phyloP scores from a whole-genome alignment of 1,284 basidiomycete species.

The Mrakiaceae sp. region DNA sequence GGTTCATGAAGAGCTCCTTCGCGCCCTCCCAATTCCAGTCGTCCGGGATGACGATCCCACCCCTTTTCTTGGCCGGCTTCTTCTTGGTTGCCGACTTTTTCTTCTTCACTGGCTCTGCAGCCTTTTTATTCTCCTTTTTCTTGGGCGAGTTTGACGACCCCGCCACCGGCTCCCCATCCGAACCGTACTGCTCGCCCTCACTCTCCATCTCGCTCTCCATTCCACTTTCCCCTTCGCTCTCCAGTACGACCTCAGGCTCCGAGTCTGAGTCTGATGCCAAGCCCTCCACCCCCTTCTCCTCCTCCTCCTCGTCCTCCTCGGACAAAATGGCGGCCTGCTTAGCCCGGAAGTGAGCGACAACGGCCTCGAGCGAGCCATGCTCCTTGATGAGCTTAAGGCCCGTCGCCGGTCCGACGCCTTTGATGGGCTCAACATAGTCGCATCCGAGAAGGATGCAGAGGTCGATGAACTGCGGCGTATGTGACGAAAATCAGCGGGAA shows the following conservation, averaged over 20 bases:
- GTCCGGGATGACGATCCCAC: slow-evolving; percentile 71
- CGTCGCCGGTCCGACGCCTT: slow-evolving; percentile 54
- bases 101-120: slow-evolving; percentile 23
- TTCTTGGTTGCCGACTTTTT: slow-evolving; percentile 21
- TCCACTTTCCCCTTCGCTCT: slow-evolving; percentile 21
- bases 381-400: slow-evolving; percentile 89
- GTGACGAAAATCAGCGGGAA: not conserved
- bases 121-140: slow-evolving; percentile 14
- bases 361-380: slow-evolving; percentile 61
- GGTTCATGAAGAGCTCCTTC: slow-evolving; percentile 75
- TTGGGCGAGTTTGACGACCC: not conserved
- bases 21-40: slow-evolving; percentile 96
- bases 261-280: not conserved
- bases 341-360: slow-evolving; percentile 70
- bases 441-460: slow-evolving; percentile 94
- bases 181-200: not conserved
- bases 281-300: slow-evolving; percentile 3
- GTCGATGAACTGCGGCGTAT: slow-evolving; percentile 68
- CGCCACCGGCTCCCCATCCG: not conserved
- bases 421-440: slow-evolving; percentile 71
- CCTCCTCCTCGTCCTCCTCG: slow-evolving; percentile 25
- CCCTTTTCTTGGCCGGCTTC: slow-evolving; percentile 39
- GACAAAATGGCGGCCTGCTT: slow-evolving; percentile 46
- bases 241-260: slow-evolving; percentile 10
- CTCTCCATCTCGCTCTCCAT: slow-evolving; percentile 31